A percentile compares a stretch with the other conserved stretches of the same genome.
phyloP scores from a whole-genome alignment of 345 rosid species.

The Combretum micranthum region DNA sequence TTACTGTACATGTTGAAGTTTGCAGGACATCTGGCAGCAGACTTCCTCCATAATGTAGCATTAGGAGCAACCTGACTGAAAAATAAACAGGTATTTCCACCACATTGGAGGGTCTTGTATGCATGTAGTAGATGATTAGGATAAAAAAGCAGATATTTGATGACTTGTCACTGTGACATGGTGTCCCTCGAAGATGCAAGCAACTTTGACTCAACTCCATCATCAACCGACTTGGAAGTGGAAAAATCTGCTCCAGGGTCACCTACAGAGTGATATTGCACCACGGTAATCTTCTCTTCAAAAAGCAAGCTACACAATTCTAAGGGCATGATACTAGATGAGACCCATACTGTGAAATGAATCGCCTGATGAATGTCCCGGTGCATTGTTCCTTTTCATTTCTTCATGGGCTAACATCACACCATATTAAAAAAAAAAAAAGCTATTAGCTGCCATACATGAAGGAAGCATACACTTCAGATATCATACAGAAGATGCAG shows the following conservation, averaged over 20 bases:
- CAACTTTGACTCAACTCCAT: conserved; percentile 14
- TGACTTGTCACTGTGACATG: conserved; percentile 14
- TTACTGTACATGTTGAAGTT: conserved; percentile 16
- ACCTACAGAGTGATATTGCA: conserved; percentile 30
- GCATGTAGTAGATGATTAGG: not conserved
- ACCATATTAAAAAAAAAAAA: not conserved
- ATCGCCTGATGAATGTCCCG: conserved; percentile 33
- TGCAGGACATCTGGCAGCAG: conserved; percentile 3
- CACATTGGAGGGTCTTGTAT: conserved; percentile 4
- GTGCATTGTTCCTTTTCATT: conserved; percentile 25
- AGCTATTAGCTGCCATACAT: not conserved
- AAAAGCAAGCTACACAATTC: not conserved
- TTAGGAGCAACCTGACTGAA: conserved; percentile 27
- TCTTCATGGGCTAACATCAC: conserved; percentile 27
- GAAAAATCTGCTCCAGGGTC: conserved; percentile 54
- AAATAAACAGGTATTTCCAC: conserved; percentile 29
- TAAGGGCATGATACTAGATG: not conserved
- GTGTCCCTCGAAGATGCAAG: conserved; percentile 16
- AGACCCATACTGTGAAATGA: conserved; percentile 35
- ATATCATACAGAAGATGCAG: too few species aligned
- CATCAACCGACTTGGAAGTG: conserved; percentile 15
- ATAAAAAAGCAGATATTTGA: conserved; percentile 8
- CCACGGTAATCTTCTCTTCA: conserved; percentile 3
- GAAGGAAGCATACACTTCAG: not conserved
- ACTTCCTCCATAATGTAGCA: conserved; percentile 9